phyloP scores from a whole-genome alignment of 2,329 filamentous ascomycete species.

The Ilyonectria destructans region DNA sequence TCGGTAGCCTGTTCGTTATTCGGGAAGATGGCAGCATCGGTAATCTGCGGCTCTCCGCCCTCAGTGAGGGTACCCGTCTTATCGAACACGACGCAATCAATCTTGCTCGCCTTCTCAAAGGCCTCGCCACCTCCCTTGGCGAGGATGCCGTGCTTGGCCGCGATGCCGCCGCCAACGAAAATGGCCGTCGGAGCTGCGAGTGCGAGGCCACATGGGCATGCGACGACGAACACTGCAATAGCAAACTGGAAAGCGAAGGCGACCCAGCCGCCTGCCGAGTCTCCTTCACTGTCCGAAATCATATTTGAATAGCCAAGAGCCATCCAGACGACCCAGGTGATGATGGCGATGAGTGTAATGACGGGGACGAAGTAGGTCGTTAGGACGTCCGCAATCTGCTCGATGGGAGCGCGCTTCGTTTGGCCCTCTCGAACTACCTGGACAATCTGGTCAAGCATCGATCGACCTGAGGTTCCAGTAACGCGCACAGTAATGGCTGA shows the following conservation, averaged over 20 bases:
- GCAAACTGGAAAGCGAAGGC: conserved; percentile 86
- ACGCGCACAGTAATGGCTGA: conserved; percentile 75
- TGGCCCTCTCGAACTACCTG: conserved; percentile 84
- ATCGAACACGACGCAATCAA: conserved; percentile 88
- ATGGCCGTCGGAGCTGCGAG: conserved; percentile 90
- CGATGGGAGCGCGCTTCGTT: conserved; percentile 81
- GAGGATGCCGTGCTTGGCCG: conserved; percentile 84
- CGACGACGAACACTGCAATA: conserved; percentile 89
- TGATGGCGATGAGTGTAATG: conserved; percentile 78
- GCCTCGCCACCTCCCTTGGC: conserved; percentile 89
- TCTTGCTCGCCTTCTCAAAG: conserved; percentile 85
- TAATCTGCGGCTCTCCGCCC: conserved; percentile 80
- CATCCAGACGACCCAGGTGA: conserved; percentile 83
- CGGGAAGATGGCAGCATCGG: conserved; percentile 64
- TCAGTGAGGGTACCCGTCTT: conserved; percentile 89
- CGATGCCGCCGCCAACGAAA: conserved; percentile 86
- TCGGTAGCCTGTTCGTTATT: conserved; percentile 43
- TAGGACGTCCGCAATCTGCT: conserved; percentile 80
- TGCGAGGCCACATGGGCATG: conserved; percentile 87
- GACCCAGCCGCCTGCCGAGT: conserved; percentile 75
- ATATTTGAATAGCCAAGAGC: conserved; percentile 72
- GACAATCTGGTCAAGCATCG: conserved; percentile 87
- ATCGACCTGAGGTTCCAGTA: conserved; percentile 76
- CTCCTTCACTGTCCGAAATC: conserved; percentile 72
- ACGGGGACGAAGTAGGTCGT: conserved; percentile 85